phyloP scores from a whole-genome alignment of 805 yeast genomes.

The Hemisphaericaspora nanyangensis region DNA sequence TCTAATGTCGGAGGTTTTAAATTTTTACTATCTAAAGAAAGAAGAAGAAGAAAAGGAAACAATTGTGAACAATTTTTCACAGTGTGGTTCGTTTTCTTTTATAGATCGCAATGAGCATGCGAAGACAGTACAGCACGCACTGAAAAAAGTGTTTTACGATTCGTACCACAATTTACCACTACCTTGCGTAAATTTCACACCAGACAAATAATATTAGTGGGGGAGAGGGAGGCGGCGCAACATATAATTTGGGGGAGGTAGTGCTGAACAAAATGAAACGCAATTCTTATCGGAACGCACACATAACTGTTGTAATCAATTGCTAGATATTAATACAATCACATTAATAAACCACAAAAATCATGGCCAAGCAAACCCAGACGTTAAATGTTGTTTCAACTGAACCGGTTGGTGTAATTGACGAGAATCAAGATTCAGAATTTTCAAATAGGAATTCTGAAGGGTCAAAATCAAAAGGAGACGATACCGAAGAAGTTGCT shows the following conservation, averaged over 20 bases:
- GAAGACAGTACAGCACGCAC: too few relatives aligned
- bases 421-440: conserved; percentile 7
- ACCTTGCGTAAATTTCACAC: background rate
- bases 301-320: too few relatives aligned
- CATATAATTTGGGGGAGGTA: too few relatives aligned
- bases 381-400: conserved; percentile 27
- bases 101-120: too few relatives aligned
- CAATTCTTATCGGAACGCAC: too few relatives aligned
- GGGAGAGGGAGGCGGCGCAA: background rate
- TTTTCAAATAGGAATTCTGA: background rate
- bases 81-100: too few relatives aligned
- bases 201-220: background rate
- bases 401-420: conserved; percentile 30
- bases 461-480: background rate
- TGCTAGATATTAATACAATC: too few relatives aligned
- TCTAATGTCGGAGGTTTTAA: conserved; percentile 31
- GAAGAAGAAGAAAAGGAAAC: conserved; percentile 3
- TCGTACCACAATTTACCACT: background rate
- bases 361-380: conserved; percentile 20
- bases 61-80: too few relatives aligned
- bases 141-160: too few relatives aligned
- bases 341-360: too few relatives aligned
- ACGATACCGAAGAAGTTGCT: conserved; percentile 7
- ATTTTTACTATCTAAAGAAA: conserved; percentile 22
- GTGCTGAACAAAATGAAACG: too few relatives aligned